Evolutionary conservation across 2,329 filamentous ascomycete genomes (phyloP).

Genomic region (Ascochyta lentis): DNA sequence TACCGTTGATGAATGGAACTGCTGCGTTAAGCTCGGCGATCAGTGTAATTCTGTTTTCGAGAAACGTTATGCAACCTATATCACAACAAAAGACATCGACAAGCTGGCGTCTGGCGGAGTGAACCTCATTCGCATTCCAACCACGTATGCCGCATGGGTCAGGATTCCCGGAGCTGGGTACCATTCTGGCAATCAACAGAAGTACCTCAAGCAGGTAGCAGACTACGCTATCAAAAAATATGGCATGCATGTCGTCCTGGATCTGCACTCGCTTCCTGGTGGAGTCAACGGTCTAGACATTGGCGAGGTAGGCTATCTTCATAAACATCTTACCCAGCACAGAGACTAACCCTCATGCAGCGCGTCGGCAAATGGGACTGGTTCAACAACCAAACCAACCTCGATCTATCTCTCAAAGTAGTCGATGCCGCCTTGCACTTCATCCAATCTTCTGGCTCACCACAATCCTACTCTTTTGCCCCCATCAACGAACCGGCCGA

Average conservation of each 20-base stretch:
- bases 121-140: conserved; percentile 47
- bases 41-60: conserved; percentile 41
- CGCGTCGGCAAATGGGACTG: conserved; percentile 39
- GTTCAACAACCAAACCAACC: conserved; percentile 47
- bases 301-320: conserved; percentile 13
- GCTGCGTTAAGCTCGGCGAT: conserved; percentile 39
- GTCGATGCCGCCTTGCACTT: conserved; percentile 44
- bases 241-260: conserved; percentile 48
- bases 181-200: conserved; percentile 43
- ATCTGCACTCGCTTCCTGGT: conserved; percentile 42
- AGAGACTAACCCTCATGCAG: not conserved
- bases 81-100: conserved; percentile 43
- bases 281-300: conserved; percentile 40
- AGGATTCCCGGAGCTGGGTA: conserved; percentile 43
- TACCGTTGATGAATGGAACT: conserved; percentile 46
- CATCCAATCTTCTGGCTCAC: conserved; percentile 36
- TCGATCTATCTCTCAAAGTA: conserved; percentile 43
- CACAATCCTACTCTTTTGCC: conserved; percentile 43
- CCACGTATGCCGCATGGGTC: conserved; percentile 48
- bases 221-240: conserved; percentile 47
- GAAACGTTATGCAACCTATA: conserved; percentile 38
- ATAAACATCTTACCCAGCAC: not conserved
- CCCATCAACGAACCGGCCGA: conserved; percentile 51
- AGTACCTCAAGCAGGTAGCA: conserved; percentile 39
- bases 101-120: conserved; percentile 41